Evolutionary conservation across 257 asterid species (phyloP).

Genomic region (Asclepias syriaca): DNA sequence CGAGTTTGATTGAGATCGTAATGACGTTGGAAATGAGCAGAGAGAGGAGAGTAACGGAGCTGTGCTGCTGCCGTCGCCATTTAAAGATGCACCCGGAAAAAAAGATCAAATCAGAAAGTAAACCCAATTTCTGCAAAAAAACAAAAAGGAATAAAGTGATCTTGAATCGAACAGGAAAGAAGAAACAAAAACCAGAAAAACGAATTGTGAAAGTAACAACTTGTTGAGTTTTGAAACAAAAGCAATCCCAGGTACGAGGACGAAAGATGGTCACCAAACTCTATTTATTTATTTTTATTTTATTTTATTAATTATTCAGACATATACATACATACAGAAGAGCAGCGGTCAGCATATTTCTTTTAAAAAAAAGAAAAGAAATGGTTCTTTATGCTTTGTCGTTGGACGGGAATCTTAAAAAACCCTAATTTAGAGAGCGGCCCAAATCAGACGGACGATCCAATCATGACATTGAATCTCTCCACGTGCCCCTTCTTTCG

Average conservation of each 20-base stretch:
- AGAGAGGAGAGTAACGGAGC: slow-evolving; percentile 29
- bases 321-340: background rate
- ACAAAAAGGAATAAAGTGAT: background rate
- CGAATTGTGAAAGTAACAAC: background rate
- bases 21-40: slow-evolving; percentile 5
- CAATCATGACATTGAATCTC: background rate
- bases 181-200: background rate
- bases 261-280: background rate
- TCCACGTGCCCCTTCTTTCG: background rate
- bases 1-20: background rate
- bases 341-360: background rate
- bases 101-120: background rate
- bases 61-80: slow-evolving; percentile 30
- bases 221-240: no score
- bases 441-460: background rate
- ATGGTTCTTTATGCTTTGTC: background rate
- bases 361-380: no score
- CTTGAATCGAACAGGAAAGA: background rate
- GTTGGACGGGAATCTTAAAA: background rate
- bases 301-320: background rate
- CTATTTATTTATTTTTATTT: no score
- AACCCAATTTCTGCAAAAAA: background rate
- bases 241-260: background rate
- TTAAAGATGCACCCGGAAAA: background rate
- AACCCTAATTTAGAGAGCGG: background rate